Evolutionary conservation across 768 basidiomycete genomes (phyloP), one percentile per base, ranked within the genome.

Genomic region (Lentinula sp.): DNA sequence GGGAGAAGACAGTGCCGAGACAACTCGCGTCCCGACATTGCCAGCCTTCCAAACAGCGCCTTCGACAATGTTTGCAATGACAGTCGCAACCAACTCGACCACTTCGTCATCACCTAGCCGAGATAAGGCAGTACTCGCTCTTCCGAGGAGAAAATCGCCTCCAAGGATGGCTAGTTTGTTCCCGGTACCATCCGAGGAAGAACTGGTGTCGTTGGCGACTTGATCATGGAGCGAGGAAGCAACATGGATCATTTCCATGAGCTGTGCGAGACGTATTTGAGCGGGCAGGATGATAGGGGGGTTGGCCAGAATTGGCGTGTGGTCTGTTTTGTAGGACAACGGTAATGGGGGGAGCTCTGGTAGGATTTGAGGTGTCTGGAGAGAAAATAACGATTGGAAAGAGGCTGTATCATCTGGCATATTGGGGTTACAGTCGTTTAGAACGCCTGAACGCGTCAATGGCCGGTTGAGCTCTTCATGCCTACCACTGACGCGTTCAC

Each of bases 231-330:
- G 78, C 9, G 94, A 80, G 3, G 91, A 95, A 28, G 97, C 95
- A 63, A 98, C 89, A 70, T 98, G 94, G 52, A 99, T 91, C 94
- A 98, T 97, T 72, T 99, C 97, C 57, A 93, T 87, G 48, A 99
- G 95, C 68, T 96, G 94, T 4, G 95, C 96, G 37, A 99, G 84
- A 34, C 95, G 88, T 34, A 89, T 75, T 73, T 99, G 97, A 1
- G 94, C 88, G 15, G 96, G 93, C 5, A 99, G 83, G 49, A 91
- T 79, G 57, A 67, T 73, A 61, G 75, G 71, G 35, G 73, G 76
- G 15, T 68, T 69, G 43, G 67, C 64, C 52, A 75, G 68, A 46
- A 66, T 57, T 59, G 69, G 63, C 15, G 64, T 55, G 35, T 10
- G 16, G 18, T 28, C 31, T n/a, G 18, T 37, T 28, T 32, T 49